Evolutionary conservation across 2,329 filamentous ascomycete genomes (phyloP), one percentile per base, ranked within the genome.

Genomic region (Colletotrichum sp.): DNA sequence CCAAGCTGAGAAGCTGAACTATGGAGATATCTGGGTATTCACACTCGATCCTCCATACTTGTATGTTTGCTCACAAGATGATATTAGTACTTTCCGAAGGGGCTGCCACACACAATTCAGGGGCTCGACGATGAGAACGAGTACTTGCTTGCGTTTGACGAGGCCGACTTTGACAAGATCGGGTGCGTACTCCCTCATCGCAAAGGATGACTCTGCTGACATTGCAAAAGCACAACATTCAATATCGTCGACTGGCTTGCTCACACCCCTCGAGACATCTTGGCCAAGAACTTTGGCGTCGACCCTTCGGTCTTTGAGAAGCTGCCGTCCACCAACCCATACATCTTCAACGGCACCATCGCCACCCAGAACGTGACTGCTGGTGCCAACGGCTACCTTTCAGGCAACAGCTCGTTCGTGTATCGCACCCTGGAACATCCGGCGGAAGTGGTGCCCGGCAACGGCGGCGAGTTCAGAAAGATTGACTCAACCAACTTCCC

Each of bases 201-300:
- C 10, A 39, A 15, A 0, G 0, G 18, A 32, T 5, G 60, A 39
- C 3, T 32, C 10, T 36, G 48, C 48, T 73, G 26, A 68, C 7
- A n/a, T 26, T 18, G 7, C 5, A n/a, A 9, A 28, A 90, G 91
- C n/a, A 93, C 91, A 0, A 94, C 93, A 1, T 94, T 94, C 86
- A 93, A 92, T 84, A 87, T 94, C 28, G 92, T 93, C 77, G 93
- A 94, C 84, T 94, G 93, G 93, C 87, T 94, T 43, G 85, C 89
- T 0, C 92, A 94, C 80, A 94, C 92, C 0, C 93, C 93, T 0
- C 90, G 89, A 67, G 78, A 81, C 60, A 87, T 94, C 60, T 85
- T 94, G 0, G 92, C 92, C 43, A 94, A 93, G 84, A 94, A 94
- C 85, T 94, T 94, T 78, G 91, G 92, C 26, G 87, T 94, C 24